Evolutionary conservation across 1,284 basidiomycete genomes (phyloP).

Genomic region (Irpex lacteus): DNA sequence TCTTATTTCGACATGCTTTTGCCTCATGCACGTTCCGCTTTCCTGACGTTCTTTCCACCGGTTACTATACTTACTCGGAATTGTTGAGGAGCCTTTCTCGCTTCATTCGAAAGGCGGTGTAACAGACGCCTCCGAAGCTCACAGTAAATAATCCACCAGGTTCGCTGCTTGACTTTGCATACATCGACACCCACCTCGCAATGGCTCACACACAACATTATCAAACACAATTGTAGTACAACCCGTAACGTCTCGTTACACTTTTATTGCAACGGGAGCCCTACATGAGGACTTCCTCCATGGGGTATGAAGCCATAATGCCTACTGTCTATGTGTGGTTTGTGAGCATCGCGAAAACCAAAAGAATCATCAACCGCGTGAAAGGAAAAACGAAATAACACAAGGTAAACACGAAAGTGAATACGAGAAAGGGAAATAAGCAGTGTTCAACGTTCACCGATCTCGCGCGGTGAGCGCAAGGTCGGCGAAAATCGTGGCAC

Average conservation of each 20-base stretch:
- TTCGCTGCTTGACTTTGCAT: too few relatives aligned
- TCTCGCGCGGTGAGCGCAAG: too few relatives aligned
- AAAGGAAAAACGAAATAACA: not conserved
- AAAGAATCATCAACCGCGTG: not conserved
- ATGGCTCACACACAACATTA: not conserved
- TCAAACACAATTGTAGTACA: not conserved
- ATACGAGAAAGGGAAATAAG: not conserved
- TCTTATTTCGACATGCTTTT: not conserved
- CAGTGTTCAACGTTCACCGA: too few relatives aligned
- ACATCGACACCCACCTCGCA: too few relatives aligned
- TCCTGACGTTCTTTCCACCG: not conserved
- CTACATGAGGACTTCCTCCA: not conserved
- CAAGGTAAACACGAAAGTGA: not conserved
- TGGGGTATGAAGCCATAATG: not conserved
- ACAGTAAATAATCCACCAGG: too few relatives aligned
- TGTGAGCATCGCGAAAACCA: not conserved
- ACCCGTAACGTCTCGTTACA: not conserved
- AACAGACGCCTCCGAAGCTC: too few relatives aligned
- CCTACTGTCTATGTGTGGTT: not conserved
- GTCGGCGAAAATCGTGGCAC: not conserved
- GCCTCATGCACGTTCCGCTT: not conserved
- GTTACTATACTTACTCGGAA: not conserved
- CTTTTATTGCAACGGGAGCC: not conserved
- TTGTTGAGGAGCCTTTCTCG: not conserved
- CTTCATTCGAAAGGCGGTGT: too few relatives aligned